Evolutionary conservation across 768 basidiomycete genomes (phyloP), one percentile per base, ranked within the genome.

Genomic region (Cystobasidium ongulense): DNA sequence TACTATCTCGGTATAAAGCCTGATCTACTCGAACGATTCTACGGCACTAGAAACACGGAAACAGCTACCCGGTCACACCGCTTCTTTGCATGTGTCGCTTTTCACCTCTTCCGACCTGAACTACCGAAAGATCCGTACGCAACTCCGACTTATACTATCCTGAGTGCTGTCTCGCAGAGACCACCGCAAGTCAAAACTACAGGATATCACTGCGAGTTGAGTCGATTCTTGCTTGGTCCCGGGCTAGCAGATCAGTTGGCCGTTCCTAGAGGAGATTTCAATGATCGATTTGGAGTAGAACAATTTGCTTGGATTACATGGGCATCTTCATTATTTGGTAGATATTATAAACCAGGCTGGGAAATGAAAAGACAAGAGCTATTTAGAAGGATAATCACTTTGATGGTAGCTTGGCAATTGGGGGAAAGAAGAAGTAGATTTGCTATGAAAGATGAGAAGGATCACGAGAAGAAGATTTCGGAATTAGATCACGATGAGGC

Each of bases 1-100:
- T 81, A 76, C 76, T 81, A 80, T 75, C 78, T 81, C 65, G 81
- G 81, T 23, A 79, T 81, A 63, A 46, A 67, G 13, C 76, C 79
- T 23, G 18, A 62, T 10, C 75, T 78, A 17, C 75, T 81, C 2
- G 1, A 27, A 4, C 38, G 50, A 0, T 76, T 77, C 65, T 81
- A 80, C 72, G 66, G 64, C 61, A 8, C n/a, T 1, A 73, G 74
- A 31, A 52, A 73, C 13, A n/a, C 66, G 2, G 76, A 78, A 27
- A 75, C 75, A 18, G 70, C 70, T 1, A 66, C 77, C 1, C 68
- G 35, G 23, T 54, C 68, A 36, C 68, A 71, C 38, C 68, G 68
- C 54, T 71, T 71, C 66, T 81, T 81, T 75, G 78, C 80, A 13
- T 78, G 78, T 38, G 76, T 75, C 41, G 78, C 80, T 0, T 79